phyloP scores from a whole-genome alignment of 228 moss, liverwort and hornwort genomes.

The Sphagnum fallax region DNA sequence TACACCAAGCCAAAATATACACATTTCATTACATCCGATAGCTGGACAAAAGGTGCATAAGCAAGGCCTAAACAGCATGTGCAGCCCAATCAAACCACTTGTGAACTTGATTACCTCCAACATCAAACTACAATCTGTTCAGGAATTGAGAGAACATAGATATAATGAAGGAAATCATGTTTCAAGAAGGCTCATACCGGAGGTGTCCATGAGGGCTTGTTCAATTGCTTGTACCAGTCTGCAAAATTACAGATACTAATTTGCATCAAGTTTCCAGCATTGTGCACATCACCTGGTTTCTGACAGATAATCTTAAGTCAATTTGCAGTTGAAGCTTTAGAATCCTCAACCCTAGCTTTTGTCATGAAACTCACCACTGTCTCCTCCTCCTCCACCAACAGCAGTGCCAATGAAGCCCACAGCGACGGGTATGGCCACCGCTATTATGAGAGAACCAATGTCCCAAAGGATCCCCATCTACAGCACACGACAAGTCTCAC shows the following conservation, averaged over 20 bases:
- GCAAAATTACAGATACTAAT: slow-evolving; percentile 6
- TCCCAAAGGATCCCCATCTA: slow-evolving; percentile 45
- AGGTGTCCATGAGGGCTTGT: slow-evolving; percentile 96
- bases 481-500: neutral
- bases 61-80: too few species aligned
- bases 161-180: neutral
- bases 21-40: neutral
- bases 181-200: slow-evolving; percentile 34
- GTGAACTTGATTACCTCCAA: too few species aligned
- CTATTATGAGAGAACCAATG: slow-evolving; percentile 36
- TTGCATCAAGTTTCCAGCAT: too few species aligned
- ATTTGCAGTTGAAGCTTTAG: too few species aligned
- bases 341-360: too few species aligned
- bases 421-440: slow-evolving; percentile 55
- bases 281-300: too few species aligned
- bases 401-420: slow-evolving; percentile 37
- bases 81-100: neutral
- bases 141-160: too few species aligned
- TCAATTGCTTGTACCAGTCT: slow-evolving; percentile 73
- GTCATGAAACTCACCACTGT: slow-evolving; percentile 29
- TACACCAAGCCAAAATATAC: slow-evolving; percentile 10
- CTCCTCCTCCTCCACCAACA: slow-evolving; percentile 41
- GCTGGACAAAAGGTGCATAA: too few species aligned
- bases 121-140: too few species aligned
- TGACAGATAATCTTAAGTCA: too few species aligned